Base-by-base conservation (phyloP, 768 basidiomycete species). In the Imleria badia region DNA sequence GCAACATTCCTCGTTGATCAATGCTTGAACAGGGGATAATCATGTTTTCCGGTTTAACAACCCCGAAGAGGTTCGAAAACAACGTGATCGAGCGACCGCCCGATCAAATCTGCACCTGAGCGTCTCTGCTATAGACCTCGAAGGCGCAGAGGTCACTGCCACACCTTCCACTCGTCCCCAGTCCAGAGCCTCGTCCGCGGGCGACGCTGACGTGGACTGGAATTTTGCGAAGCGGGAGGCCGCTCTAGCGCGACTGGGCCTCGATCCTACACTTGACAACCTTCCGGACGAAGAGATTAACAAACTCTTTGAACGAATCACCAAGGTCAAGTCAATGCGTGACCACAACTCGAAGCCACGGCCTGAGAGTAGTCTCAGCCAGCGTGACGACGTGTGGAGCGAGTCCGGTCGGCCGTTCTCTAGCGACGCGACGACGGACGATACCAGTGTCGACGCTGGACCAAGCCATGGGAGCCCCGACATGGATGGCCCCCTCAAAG, bases 41-140 rank as follows among this genome's bases (percentile, higher is more conserved):
- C 97, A 99, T 74, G 94, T 98, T 52, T 99, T 99, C 72, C 84
- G 97, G 17, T 98, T 97, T 73, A 98, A 91, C 66, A 90, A 96
- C 65, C 94, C 94, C 1, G 92, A 94, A 70, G 92, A 94, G 72
- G 94, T 95, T 57, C 90, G 94, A 59, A 94, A 91, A 66, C 89
- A 85, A 64, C 85, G 94, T 40, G 89, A 95, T 71, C 85, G 91
- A 39, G 88, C 87, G 3, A 86, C 83, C 11, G 79, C 81, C 49
- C 86, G 81, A 67, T 89, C 89, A 20, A 86, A 80, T 67, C 69
- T 89, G 66, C 83, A 84, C 51, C 73, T 83, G 60, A 86, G 82
- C 58, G 68, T 85, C 23, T 80, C 86, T 36, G 87, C 86, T 39
- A 77, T 75, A 8, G 91, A 93, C 55, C 64, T 90, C 7, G 87